These are phyloP conservation scores for Pseudogymnoascus sp. DNA, from an alignment of 2,329 filamentous ascomycete species.

Conservation along the genomic window DNA sequence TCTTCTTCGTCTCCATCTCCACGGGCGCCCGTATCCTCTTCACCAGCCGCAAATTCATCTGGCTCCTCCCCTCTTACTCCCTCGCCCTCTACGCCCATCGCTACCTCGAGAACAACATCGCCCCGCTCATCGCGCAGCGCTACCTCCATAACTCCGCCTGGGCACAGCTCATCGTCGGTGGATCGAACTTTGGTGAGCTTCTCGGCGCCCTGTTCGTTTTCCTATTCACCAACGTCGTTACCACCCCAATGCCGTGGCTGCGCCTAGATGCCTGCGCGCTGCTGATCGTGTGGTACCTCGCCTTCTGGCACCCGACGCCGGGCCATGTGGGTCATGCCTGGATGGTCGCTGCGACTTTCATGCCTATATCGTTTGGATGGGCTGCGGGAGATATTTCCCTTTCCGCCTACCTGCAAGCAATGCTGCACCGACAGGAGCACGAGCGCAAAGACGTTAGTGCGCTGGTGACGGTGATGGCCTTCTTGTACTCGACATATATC, in stretches of 20 bases:
- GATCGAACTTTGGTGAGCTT: constrained; percentile 42
- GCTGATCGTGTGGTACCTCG: constrained; percentile 40
- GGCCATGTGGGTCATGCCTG: constrained; percentile 30
- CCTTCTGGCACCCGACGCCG: constrained; percentile 33
- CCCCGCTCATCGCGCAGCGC: constrained; percentile 37
- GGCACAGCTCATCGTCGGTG: constrained; percentile 42
- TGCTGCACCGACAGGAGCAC: constrained; percentile 35
- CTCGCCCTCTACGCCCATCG: constrained; percentile 42
- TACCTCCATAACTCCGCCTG: constrained; percentile 41
- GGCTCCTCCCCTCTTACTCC: constrained; percentile 41
- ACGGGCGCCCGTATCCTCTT: constrained; percentile 39
- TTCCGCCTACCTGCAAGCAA: constrained; percentile 42
- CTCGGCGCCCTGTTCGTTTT: constrained; percentile 41
- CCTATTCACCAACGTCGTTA: constrained; percentile 39
- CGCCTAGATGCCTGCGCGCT: constrained; percentile 39
- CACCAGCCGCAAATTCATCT: constrained; percentile 39
- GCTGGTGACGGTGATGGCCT: constrained; percentile 43
- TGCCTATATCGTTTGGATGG: constrained; percentile 42
- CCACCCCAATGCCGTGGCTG: constrained; percentile 43
- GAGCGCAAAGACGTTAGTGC: constrained; percentile 38
- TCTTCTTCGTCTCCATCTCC: constrained; percentile 39
- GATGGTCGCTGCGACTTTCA: constrained; percentile 37
- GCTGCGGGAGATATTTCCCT: constrained; percentile 43
- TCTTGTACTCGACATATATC: constrained; percentile 42
- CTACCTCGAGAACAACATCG: constrained; percentile 42